Evolutionary conservation across 305 asterid species (phyloP).

Genomic region (Solanum hybrid): DNA sequence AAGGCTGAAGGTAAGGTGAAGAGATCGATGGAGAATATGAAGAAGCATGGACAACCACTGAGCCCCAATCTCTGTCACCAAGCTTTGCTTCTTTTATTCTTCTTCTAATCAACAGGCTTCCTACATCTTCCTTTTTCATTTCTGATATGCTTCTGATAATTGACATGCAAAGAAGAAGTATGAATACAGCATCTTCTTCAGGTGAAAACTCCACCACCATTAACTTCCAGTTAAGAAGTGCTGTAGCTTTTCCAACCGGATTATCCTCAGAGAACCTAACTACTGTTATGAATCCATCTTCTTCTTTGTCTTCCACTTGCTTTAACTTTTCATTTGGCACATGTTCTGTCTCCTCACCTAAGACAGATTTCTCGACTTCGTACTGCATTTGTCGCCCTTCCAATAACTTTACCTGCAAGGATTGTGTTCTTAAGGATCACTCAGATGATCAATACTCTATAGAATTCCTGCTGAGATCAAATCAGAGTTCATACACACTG

Average conservation of each 20-base stretch:
- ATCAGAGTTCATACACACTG: not conserved
- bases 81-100: conserved; percentile 55
- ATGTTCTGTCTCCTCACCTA: conserved; percentile 5
- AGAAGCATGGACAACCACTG: conserved; percentile 57
- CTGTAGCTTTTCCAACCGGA: conserved; percentile 76
- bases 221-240: conserved; percentile 80
- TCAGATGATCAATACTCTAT: not conserved
- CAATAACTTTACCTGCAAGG: conserved; percentile 48
- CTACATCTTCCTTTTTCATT: conserved; percentile 51
- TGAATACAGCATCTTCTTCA: conserved; percentile 75
- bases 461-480: not conserved
- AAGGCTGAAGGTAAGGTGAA: conserved; percentile 52
- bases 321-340: not conserved
- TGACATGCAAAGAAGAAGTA: conserved; percentile 55
- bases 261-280: conserved; percentile 57
- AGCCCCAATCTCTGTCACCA: conserved; percentile 87
- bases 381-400: conserved; percentile 73
- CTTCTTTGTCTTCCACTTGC: conserved; percentile 23
- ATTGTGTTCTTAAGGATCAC: not conserved
- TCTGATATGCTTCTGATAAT: conserved; percentile 59
- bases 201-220: conserved; percentile 51
- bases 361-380: conserved; percentile 25
- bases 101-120: conserved; percentile 52
- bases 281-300: conserved; percentile 54
- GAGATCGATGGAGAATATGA: conserved; percentile 23